Evolutionary conservation across 371 early-diverging fungal species (phyloP), one percentile per base, ranked within the genome.

Genomic region (Apophysomyces elegans): DNA sequence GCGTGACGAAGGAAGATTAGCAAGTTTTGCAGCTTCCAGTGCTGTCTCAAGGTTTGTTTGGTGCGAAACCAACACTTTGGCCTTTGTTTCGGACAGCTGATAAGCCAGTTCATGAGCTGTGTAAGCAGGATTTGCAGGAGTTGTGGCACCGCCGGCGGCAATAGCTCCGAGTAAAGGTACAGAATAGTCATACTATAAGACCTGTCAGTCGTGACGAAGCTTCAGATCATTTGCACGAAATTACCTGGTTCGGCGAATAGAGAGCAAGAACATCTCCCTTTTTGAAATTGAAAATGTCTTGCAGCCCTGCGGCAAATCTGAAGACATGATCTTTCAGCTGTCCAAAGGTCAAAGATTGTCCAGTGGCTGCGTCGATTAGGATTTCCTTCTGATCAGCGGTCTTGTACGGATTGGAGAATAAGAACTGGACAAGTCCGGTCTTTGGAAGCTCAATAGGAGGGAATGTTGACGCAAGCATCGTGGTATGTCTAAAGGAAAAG

Each of bases 121-220:
- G 73, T 94, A 94, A 16, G 81, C 80, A 5, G 94, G 91, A 63
- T 94, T 96, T 39, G 88, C 91, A 13, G 89, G 84, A 1, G 90
- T 83, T 18, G 87, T 73, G 2, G 87, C 72, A 8, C 92, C 93
- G 5, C 94, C 83, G 41, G 76, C 75, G 37, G 79, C 73, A 12
- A 80, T 43, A 12, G 80, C 56, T 6, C 73, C 83, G 7, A 80
- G 56, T 21, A 83, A 36, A 26, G 77, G 68, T 37, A 83, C 59
- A 18, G 67, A 8, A 59, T 80, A 80, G 43, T 83, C 79, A 57
- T 68, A 67, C 79, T 87, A 71, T 72, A 16, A 6, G 1, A 14
- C 47, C 8, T 13, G n/a, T 35, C 35, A 56, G 14, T 16, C 9
- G 54, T n/a, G 47, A n/a, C 9, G 21, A 21, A 21, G 32, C n/a